Conservation (phyloP, 140 eudicot species). For the Erigeron philadelphicus region DNA sequence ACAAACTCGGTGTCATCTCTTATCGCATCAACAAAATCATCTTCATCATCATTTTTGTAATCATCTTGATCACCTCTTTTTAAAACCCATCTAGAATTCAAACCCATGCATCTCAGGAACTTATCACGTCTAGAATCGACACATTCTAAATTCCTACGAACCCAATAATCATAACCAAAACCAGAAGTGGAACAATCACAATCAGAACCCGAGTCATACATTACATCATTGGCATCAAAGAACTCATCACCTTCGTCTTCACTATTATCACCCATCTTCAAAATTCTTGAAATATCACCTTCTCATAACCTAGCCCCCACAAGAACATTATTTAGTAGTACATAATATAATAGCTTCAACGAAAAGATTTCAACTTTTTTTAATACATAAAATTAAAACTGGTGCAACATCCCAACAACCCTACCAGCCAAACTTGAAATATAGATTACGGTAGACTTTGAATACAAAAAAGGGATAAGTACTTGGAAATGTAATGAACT, state of each 20-base stretch:
- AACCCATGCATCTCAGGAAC: slow-evolving; percentile 53
- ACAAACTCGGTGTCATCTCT: not conserved
- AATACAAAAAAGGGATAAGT: no score
- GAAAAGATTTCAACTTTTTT: no score
- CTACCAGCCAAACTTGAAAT: no score
- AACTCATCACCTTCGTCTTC: slow-evolving; percentile 48
- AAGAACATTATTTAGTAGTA: not conserved
- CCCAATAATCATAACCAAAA: slow-evolving; percentile 54
- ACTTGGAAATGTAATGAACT: no score
- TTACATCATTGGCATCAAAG: slow-evolving; percentile 48
- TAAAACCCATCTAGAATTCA: slow-evolving; percentile 33
- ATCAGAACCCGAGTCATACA: slow-evolving; percentile 48
- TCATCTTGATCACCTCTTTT: slow-evolving; percentile 39
- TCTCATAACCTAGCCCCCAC: slow-evolving; percentile 30
- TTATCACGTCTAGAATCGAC: slow-evolving; percentile 48
- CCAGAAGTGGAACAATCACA: slow-evolving; percentile 42
- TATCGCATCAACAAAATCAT: slow-evolving; percentile 26
- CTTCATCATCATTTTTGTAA: slow-evolving; percentile 27
- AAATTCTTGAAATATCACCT: slow-evolving; percentile 15
- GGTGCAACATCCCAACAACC: no score
- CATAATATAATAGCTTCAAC: not conserved
- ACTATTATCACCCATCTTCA: slow-evolving; percentile 47
- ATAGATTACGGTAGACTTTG: no score
- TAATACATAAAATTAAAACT: no score
- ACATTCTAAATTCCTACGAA: slow-evolving; percentile 37